A percentile compares a stretch with the other conserved stretches of the same genome.
Evolutionary conservation across 176 grass and related monocot species (phyloP).

Genomic region (Thalia dealbata): DNA sequence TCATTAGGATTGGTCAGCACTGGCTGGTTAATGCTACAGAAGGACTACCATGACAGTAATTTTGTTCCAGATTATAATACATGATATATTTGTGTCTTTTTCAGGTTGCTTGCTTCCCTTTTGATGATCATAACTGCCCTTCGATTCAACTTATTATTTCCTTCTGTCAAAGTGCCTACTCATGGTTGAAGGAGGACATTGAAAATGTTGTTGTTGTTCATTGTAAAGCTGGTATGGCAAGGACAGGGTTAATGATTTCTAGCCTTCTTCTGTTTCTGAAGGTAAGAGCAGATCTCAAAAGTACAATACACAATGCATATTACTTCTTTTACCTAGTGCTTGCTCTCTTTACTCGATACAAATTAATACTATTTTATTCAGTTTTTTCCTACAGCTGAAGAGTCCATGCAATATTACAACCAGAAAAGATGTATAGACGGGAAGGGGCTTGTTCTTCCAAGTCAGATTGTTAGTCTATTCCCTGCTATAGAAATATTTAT

Average conservation of each 20-base stretch:
- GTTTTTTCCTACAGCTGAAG: slow-evolving; percentile 97
- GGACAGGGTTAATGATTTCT: slow-evolving; percentile 98
- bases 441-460: slow-evolving; percentile 95
- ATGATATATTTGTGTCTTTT: slow-evolving; percentile 21
- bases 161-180: slow-evolving; percentile 96
- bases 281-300: slow-evolving; percentile 32
- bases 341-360: not conserved
- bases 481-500: slow-evolving; percentile 2
- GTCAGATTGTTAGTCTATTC: slow-evolving; percentile 88
- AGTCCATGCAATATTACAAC: slow-evolving; percentile 98
- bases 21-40: not conserved
- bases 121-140: slow-evolving; percentile 97
- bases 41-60: not conserved
- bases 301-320: slow-evolving; percentile 11
- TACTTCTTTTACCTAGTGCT: slow-evolving; percentile 13
- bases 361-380: slow-evolving; percentile 18
- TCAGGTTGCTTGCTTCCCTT: slow-evolving; percentile 92
- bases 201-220: slow-evolving; percentile 98
- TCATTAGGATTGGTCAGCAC: not conserved
- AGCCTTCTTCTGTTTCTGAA: slow-evolving; percentile 91
- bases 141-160: slow-evolving; percentile 94
- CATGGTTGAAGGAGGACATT: slow-evolving; percentile 99
- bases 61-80: not conserved
- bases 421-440: slow-evolving; percentile 98
- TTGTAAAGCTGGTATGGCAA: slow-evolving; percentile 96